Base-by-base conservation (phyloP, 2,329 filamentous ascomycete species). In the Epichloe festucae region DNA sequence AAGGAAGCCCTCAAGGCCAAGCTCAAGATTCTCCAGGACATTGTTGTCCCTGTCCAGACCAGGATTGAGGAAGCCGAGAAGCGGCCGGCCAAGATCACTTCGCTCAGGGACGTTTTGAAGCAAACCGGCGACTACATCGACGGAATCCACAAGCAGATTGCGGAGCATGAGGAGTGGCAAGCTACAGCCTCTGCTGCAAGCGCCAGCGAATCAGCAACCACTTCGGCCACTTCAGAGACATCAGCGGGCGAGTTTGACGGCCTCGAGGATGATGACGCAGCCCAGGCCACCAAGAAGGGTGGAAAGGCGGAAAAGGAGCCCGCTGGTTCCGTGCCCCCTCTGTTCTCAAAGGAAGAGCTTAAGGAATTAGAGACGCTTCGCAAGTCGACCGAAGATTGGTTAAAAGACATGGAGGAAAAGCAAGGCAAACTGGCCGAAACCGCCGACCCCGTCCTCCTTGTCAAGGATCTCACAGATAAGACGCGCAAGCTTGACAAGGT, bases 41-140 rank as follows among this genome's bases (percentile, higher is more conserved):
- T 96, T 46, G 86, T 90, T 49, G 73, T 79, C 35, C 91, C 90
- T 1, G 81, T 95, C 27, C 76, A 89, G 58, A 81, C 78, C 62
- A 81, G 93, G 53, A 82, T 84, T 46, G 76, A 84, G 15, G 91
- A 98, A 66, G 75, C 79, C 2, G 70, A 73, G 12, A 78, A 81
- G 63, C 82, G 91, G 31, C 89, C 89, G 1, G 79, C 80, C 52
- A 75, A 85, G 27, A 64, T 96, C 48, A 72, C 81, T 49, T 66
- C 72, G 5, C 71, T 97, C 36, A 77, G 86, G 65, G 79, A 84
- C 3, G 76, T 82, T n/a, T 72, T 97, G 46, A 76, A 82, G 52
- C 79, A 84, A 63, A 84, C 87, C 3, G 77, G 81, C 53, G 76
- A 77, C n/a, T 81, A 95, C 59, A 73, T 89, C 41, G 73, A 77